Base-by-base conservation (phyloP, 257 asterid species). In the Solanum pimpinellifolium region DNA sequence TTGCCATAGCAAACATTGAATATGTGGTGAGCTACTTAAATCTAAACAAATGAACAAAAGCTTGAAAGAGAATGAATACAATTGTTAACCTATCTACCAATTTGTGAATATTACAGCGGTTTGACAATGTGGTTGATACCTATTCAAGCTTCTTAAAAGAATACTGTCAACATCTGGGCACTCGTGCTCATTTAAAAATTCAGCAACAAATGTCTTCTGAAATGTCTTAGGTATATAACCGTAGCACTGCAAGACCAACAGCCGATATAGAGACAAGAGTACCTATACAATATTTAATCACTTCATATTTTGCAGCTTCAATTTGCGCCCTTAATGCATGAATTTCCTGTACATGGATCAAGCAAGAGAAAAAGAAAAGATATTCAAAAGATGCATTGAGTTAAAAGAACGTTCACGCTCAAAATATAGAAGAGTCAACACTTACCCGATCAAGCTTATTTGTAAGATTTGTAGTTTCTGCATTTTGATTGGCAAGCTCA, bases 281-380 rank as follows among this genome's bases (percentile, higher is more conserved):
- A 83, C 95, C 95, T 82, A 93, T 92, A 83, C 95, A 93, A 33
- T 92, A 93, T 70, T 91, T 93, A 89, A 93, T 93, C 49, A 93
- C 94, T 31, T 93, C 95, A 44, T 90, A 91, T 42, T 93, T 92
- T 86, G 93, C 93, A 20, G 93, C 93, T 89, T 93, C 95, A 44
- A 93, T 81, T 86, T 93, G 94, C 39, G 94, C 93, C 90, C 90
- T 92, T 91, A 92, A 56, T n/a, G 93, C 91, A 89, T 93, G 92
- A 37, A 92, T 90, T 86, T 93, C 96, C 96, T 92, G 13, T 65
- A 37, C 31, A 62, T 41, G 84, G 37, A 73, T 77, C 56, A 84
- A 49, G 68, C 68, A 31, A 29, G 18, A 81, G 20, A 6, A 18
- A 20, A 27, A 11, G 18, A 77, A n/a, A 76, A 18, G 35, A 31